Evolutionary conservation across 495 filamentous ascomycete species (phyloP), one percentile per base, ranked within the genome.

Genomic region (Venustampulla echinocandica): DNA sequence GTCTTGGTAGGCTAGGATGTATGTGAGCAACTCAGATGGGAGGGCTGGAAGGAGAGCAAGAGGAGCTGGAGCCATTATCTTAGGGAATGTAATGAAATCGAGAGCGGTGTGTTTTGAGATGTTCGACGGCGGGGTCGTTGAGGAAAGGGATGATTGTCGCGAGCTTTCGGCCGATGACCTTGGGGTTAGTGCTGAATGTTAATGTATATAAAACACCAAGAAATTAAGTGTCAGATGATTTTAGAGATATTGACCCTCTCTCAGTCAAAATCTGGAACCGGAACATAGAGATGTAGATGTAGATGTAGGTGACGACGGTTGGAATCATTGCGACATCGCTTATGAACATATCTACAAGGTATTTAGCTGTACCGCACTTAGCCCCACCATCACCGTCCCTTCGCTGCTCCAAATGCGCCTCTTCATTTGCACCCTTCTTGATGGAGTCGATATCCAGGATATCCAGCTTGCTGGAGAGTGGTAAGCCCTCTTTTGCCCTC

Each of bases 381-480:
- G 37, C 52, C 56, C 56, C 52, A 55, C 55, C 22, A 55, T 25
- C 2, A 41, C 18, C 15, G 2, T 27, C 28, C 40, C 28, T 9
- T 34, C 22, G 44, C 42, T n/a, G 37, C 17, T 4, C 15, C 10
- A 20, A 38, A 57, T 57, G 54, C 50, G 44, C 50, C 50, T 28
- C 24, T 13, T 24, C 30, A 42, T 18, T 38, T 32, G 30, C 35
- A 47, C 34, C 28, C 25, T 30, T 27, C 43, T 35, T 55, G 44
- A 90, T 98, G 92, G 92, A 97, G 71, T 93, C 92, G n/a, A 88
- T 96, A 53, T 89, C 92, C 15, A 72, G 85, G 55, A 95, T 96
- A 63, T 93, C 90, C 37, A 86, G 78, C 49, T 73, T 98, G 64
- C 79, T 98, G 61, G 92, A 97, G 70, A 90, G 81, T 69, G 86